Conservation (phyloP, 1,284 basidiomycete genomes). For the Cutaneotrichosporon mucoides region DNA sequence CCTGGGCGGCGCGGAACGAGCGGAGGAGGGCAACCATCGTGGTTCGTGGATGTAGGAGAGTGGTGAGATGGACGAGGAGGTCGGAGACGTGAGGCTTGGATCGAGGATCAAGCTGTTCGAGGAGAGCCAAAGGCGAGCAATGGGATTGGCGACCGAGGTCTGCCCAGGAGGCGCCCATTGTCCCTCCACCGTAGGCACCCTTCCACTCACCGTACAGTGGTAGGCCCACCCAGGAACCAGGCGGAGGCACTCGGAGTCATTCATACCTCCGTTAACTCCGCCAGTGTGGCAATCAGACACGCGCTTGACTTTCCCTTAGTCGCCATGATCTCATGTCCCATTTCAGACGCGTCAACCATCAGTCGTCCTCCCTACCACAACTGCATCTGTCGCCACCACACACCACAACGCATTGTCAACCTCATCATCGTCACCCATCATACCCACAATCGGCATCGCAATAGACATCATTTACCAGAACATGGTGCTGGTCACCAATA, state of each 20-base stretch:
- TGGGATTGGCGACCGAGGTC: constrained; percentile 4
- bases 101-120: neutral
- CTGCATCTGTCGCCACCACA: neutral
- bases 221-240: neutral
- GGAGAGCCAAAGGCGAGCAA: constrained; percentile 5
- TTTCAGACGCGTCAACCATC: neutral
- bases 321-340: neutral
- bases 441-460: neutral
- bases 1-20: constrained; percentile 32
- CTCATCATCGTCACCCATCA: neutral
- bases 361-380: neutral
- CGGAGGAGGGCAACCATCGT: constrained; percentile 39
- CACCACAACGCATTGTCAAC: neutral
- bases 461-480: neutral
- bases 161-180: too few species aligned
- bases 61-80: constrained; percentile 6
- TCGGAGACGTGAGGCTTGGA: neutral
- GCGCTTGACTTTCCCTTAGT: neutral
- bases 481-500: neutral
- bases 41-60: constrained; percentile 11
- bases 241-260: neutral
- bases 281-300: neutral
- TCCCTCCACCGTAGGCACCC: neutral
- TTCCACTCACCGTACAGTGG: neutral
- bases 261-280: neutral